These are phyloP conservation scores for Candida chauliodis DNA, from an alignment of 805 yeast species.

Conservation along the genomic window DNA sequence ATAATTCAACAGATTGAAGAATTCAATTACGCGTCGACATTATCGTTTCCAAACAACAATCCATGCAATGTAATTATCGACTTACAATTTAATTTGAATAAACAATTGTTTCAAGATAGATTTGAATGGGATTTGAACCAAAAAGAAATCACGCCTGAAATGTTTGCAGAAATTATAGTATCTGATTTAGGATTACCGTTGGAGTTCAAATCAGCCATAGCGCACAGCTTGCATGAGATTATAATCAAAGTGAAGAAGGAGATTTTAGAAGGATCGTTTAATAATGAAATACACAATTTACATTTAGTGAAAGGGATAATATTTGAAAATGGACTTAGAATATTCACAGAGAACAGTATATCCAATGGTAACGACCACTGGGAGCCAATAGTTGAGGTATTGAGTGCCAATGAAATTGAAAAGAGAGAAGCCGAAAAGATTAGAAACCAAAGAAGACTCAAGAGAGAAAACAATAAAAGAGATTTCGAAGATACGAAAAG, in stretches of 20 bases:
- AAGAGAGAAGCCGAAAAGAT: conserved; percentile 93
- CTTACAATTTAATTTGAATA: conserved; percentile 76
- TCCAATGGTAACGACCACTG: conserved; percentile 79
- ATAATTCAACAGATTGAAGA: conserved; percentile 82
- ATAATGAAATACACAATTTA: conserved; percentile 40
- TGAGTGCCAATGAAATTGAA: conserved; percentile 91
- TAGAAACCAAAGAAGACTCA: conserved; percentile 83
- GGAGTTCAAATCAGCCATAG: conserved; percentile 86
- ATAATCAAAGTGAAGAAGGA: conserved; percentile 76
- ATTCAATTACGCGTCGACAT: conserved; percentile 56
- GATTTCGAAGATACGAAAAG: conserved; percentile 40
- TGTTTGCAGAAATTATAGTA: conserved; percentile 78
- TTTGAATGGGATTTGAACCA: conserved; percentile 86
- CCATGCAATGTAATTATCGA: conserved; percentile 77
- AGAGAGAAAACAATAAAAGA: conserved; percentile 81
- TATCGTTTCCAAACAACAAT: conserved; percentile 55
- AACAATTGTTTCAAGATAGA: conserved; percentile 82
- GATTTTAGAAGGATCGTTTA: conserved; percentile 57
- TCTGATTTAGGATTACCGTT: conserved; percentile 78
- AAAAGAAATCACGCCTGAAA: conserved; percentile 66
- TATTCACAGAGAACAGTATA: conserved; percentile 57
- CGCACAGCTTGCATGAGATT: conserved; percentile 82
- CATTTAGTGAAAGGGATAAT: conserved; percentile 40
- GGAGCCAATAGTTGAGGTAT: conserved; percentile 83
- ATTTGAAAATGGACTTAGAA: conserved; percentile 42